Evolutionary conservation across 345 rosid genomes (phyloP), one percentile per base, ranked within the genome.

Genomic region (Salix koriyanagi): DNA sequence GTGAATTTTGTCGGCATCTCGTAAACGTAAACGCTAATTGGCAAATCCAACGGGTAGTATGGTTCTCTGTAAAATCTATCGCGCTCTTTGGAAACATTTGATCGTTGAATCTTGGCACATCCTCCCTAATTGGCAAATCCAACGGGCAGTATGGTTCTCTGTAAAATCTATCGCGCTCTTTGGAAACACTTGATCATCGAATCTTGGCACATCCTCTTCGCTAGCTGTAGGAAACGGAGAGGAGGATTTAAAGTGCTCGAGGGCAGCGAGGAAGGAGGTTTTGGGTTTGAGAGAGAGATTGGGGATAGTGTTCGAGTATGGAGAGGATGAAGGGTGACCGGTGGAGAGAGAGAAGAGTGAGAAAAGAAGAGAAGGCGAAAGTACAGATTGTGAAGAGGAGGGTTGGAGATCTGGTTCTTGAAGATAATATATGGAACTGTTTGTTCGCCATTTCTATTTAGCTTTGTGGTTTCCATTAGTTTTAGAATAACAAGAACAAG

Each of bases 1-100:
- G 97, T 96, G 84, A 94, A 92, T 84, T 90, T 94, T 36, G 71
- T 80, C 46, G 98, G 99, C 99, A 94, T 96, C 62, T 89, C 88
- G 77, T 96, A 96, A 2, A 94, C 94, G 73, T 94, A 96, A 82
- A 93, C 97, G 83, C 91, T 87, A 62, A 96, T 70, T 64, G 94
- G 97, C 23, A 26, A 26, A 26, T 26, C 28, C 28, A 26, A 26
- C 28, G 28, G 28, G 28, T 1, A 26, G 28, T 26, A 26, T 26
- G 28, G 28, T 26, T 26, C 28, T 26, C 28, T 26, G 28, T 26
- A 26, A 26, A 26, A 26, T 26, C 28, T 26, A 26, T 26, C 28
- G 28, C 1, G 28, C 28, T 26, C 28, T 26, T 26, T 26, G 28
- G 28, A 26, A 26, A 26, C 28, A 26, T 0, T 26, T 26, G 28